Evolutionary conservation across 1,284 basidiomycete genomes (phyloP), one percentile per base, ranked within the genome.

Genomic region (Sporisorium iseilematis-ciliati): DNA sequence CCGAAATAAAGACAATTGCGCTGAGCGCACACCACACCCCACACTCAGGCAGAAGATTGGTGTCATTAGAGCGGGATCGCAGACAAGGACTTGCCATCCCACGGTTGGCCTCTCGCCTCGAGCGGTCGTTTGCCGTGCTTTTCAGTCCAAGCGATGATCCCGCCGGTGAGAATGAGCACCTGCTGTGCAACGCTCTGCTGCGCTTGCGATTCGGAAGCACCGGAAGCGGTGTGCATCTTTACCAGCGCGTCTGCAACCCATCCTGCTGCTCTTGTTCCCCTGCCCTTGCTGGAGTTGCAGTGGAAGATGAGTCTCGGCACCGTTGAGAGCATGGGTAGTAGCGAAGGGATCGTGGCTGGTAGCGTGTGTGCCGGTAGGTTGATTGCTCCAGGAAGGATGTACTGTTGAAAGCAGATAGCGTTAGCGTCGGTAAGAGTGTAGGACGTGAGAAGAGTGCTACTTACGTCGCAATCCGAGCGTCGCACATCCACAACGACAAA

Each of bases 311-410:
- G 62, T 26, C 77, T 62, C 7, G 84, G 83, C n/a, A 81, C 68
- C 23, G 49, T 59, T 1, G 77, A 74, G 14, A 86, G 71, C 23
- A 84, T 51, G 10, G 79, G 77, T 4, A 81, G 43, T 2, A 86
- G 72, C 7, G 69, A 66, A 0, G 80, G 75, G 10, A 86, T 61
- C 0, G 83, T 78, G 7, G 78, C 81, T 33, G 85, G 82, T 48
- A 86, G 76, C 3, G 85, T 81, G 29, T 86, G 85, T 0, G 85
- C 83, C 3, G 86, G 86, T 0, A 86, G 75, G 57, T 86, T 86
- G 65, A 86, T 74, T 0, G 85, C 86, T 12, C 77, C 80, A 3
- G 72, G 76, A 33, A 86, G 82, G 49, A 84, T 82, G 29, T 57
- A 68, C 79, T 79, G 57, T 23, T 14, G 16, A 49, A 21, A 41